A percentile compares a stretch with the other conserved stretches of the same genome.
Evolutionary conservation across 768 basidiomycete genomes (phyloP).

Genomic region (Pleurotus platypus): DNA sequence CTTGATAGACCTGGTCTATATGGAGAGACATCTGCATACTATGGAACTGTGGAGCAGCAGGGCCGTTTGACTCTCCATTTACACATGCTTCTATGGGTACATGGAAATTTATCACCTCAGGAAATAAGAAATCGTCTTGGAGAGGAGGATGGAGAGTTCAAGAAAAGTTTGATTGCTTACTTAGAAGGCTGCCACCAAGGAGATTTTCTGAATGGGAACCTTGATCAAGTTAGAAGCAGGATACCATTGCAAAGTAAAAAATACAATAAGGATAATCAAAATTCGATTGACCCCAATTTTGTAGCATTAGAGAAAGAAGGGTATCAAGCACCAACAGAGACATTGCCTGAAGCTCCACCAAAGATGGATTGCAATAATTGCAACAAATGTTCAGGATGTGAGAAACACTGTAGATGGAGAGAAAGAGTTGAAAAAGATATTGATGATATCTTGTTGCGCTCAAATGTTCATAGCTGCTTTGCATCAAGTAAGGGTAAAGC

Average conservation of each 20-base stretch:
- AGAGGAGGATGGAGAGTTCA: conserved; percentile 19
- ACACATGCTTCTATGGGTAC: conserved; percentile 25
- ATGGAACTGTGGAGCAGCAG: conserved; percentile 29
- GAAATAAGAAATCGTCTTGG: conserved; percentile 13
- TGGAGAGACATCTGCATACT: conserved; percentile 19
- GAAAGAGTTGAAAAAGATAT: background rate
- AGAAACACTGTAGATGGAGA: no score
- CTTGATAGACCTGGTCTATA: conserved; percentile 7
- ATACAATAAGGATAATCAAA: background rate
- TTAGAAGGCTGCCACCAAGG: conserved; percentile 26
- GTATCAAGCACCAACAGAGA: no score
- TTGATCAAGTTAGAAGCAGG: conserved; percentile 12
- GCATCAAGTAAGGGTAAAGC: background rate
- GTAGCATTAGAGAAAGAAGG: background rate
- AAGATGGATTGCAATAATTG: no score
- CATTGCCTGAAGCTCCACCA: no score
- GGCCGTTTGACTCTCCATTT: conserved; percentile 24
- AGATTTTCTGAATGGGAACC: conserved; percentile 23
- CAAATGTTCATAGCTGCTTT: background rate
- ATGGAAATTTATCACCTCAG: conserved; percentile 9
- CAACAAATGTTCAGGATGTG: no score
- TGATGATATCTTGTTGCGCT: background rate
- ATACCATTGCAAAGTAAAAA: background rate
- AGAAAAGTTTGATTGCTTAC: conserved; percentile 20
- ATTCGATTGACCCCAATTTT: background rate